These are phyloP conservation scores for Patellaria atrata DNA, from an alignment of 495 filamentous ascomycete genomes.

Conservation along the genomic window DNA sequence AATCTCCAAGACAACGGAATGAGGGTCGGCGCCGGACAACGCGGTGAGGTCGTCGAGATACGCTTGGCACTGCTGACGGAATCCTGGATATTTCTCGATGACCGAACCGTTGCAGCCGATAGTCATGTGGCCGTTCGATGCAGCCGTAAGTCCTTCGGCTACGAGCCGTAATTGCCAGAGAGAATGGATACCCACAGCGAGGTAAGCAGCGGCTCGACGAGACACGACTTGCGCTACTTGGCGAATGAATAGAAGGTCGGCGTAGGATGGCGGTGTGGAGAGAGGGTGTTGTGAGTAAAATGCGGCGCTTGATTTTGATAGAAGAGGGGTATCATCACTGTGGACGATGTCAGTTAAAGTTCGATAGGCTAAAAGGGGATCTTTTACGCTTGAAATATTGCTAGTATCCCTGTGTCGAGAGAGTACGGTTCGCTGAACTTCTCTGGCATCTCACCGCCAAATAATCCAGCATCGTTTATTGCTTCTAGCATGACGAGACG, in stretches of 20 bases:
- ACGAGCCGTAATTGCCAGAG: conserved; percentile 43
- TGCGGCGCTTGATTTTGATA: conserved; percentile 33
- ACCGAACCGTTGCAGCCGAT: conserved; percentile 53
- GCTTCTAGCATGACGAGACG: conserved; percentile 39
- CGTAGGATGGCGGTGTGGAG: conserved; percentile 28
- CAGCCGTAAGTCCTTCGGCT: conserved; percentile 29
- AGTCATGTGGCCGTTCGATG: conserved; percentile 24
- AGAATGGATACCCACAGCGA: conserved; percentile 51
- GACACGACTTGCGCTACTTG: conserved; percentile 40
- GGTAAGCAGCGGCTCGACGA: conserved; percentile 44
- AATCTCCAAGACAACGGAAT: conserved; percentile 35
- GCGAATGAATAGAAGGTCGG: conserved; percentile 42
- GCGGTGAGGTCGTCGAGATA: conserved; percentile 35
- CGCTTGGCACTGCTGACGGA: conserved; percentile 33
- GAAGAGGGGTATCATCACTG: conserved; percentile 34
- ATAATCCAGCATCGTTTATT: conserved; percentile 36
- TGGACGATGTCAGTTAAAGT: conserved; percentile 21
- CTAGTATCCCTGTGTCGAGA: conserved; percentile 46
- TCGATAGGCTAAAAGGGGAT: conserved; percentile 25
- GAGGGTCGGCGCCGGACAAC: conserved; percentile 10
- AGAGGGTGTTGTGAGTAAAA: conserved; percentile 40
- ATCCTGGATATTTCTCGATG: conserved; percentile 49
- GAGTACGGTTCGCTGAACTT: conserved; percentile 39
- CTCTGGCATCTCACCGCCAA: conserved; percentile 42
- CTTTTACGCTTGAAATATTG: conserved; percentile 43